Evolutionary conservation across 768 basidiomycete genomes (phyloP).

Genomic region (Amanita subjunquillea): DNA sequence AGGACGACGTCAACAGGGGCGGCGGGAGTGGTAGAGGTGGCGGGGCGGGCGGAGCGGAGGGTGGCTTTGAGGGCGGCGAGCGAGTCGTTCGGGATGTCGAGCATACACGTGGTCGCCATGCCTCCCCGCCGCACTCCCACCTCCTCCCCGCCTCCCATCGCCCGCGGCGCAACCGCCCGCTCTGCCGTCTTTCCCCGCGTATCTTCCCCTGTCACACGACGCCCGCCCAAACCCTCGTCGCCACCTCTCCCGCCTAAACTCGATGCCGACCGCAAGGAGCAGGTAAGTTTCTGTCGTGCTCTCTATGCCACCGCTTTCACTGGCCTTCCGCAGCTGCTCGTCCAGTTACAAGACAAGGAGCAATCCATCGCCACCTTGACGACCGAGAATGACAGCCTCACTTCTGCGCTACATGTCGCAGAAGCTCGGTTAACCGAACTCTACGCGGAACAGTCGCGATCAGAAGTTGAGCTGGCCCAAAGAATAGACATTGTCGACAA

Average conservation of each 20-base stretch:
- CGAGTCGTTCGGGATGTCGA: slow-evolving; percentile 3
- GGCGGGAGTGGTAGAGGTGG: slow-evolving; percentile 9
- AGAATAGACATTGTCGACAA: slow-evolving; percentile 80
- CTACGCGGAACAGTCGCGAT: slow-evolving; percentile 72
- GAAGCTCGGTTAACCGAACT: slow-evolving; percentile 71
- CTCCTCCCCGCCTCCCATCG: slow-evolving; percentile 32
- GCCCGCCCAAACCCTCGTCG: slow-evolving; percentile 32
- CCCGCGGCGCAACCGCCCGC: slow-evolving; percentile 52
- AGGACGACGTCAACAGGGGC: slow-evolving; percentile 47
- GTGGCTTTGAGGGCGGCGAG: slow-evolving; percentile 6
- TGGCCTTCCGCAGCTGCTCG: slow-evolving; percentile 43
- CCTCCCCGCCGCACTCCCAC: slow-evolving; percentile 28
- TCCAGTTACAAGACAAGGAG: slow-evolving; percentile 74
- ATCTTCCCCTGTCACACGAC: slow-evolving; percentile 38
- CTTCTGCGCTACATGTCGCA: slow-evolving; percentile 53
- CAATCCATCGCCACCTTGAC: slow-evolving; percentile 51
- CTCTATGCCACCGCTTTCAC: slow-evolving; percentile 4
- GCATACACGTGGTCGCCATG: slow-evolving; percentile 17
- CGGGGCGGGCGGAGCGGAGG: slow-evolving; percentile 2
- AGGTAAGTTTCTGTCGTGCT: slow-evolving; percentile 32
- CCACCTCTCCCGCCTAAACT: slow-evolving; percentile 55
- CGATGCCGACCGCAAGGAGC: slow-evolving; percentile 77
- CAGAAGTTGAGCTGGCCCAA: slow-evolving; percentile 73
- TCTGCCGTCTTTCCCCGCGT: slow-evolving; percentile 52
- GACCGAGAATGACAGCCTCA: slow-evolving; percentile 54